Base-by-base conservation (phyloP, 2,329 filamentous ascomycete species). In the Ophiocordyceps polyrhachis-furcata region DNA sequence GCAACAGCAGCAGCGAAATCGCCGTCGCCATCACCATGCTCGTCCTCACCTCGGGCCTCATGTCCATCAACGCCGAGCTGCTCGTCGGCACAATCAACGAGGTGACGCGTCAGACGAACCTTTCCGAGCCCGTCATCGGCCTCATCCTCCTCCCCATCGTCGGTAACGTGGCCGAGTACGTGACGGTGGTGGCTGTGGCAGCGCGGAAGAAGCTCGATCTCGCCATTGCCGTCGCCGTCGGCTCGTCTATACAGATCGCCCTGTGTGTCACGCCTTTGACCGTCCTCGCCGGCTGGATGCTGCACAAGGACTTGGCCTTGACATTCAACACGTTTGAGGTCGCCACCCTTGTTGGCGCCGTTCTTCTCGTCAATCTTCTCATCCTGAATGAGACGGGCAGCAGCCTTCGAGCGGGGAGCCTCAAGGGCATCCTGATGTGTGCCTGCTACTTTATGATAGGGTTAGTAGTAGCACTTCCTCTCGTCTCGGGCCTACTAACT, bases 311-410 rank as follows among this genome's bases (percentile, higher is more conserved):
- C 19, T 69, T 79, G 58, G 67, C 73, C n/a, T 67, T 86, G 43
- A 79, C 81, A 51, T 86, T 86, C 60, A 79, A 79, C 52, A 70
- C 79, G 32, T 86, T 86, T 55, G 81, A 86, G 62, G 84, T 81
- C 0, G 76, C 83, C 19, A 76, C 78, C 35, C 70, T 86, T 53
- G 81, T 85, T 53, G 73, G 82, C 5, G 75, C 71, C 3, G 79
- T 81, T 3, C 66, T 85, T 47, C 73, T 86, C 42, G 81, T 85
- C 53, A 84, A 83, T 58, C 78, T 84, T 52, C 63, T 86, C n/a
- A 79, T 86, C 45, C 69, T 82, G 25, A 80, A 83, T 52, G 81
- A 81, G 14, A 71, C 80, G 50, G 78, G 72, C 53, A 81, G 82
- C 53, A 82, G 80, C 49, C 68, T 84, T 2, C 55, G 54, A 45